A percentile compares a stretch with the other conserved stretches of the same genome.
Evolutionary conservation across 2,329 filamentous ascomycete species (phyloP).

Genomic region (Aureobasidium subglaciale): DNA sequence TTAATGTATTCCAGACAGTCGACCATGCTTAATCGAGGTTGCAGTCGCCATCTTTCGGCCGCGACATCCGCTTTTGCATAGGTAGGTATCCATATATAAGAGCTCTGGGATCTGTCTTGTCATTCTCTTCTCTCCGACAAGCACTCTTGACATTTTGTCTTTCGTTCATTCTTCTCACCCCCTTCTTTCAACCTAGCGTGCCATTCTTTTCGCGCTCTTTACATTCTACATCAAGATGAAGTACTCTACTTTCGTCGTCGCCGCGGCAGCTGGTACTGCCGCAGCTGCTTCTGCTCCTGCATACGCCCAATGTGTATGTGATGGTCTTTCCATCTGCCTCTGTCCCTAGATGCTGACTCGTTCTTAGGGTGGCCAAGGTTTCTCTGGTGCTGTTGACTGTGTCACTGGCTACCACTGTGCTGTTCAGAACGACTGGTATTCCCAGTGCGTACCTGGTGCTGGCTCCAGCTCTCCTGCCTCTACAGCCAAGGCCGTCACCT

Average conservation of each 20-base stretch:
- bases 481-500: background rate
- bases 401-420: constrained; percentile 26
- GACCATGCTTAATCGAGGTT: background rate
- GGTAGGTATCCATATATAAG: background rate
- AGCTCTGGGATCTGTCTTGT: background rate
- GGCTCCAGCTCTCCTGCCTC: constrained; percentile 2
- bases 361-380: constrained; percentile 25
- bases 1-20: constrained; percentile 4
- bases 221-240: constrained; percentile 20
- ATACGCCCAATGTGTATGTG: constrained; percentile 17
- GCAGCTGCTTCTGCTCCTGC: constrained; percentile 16
- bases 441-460: constrained; percentile 24
- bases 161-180: constrained; percentile 2
- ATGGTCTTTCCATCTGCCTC: too few relatives aligned
- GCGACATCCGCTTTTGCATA: background rate
- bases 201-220: constrained; percentile 16
- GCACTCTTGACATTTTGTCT: constrained; percentile 1
- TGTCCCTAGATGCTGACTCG: constrained; percentile 14
- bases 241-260: constrained; percentile 19
- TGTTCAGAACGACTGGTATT: constrained; percentile 25
- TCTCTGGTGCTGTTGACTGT: constrained; percentile 26
- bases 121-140: background rate
- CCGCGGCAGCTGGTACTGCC: constrained; percentile 18
- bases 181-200: constrained; percentile 3
- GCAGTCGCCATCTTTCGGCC: background rate